These are phyloP conservation scores for Neopestalotiopsis sp. DNA, from an alignment of 2,329 filamentous ascomycete genomes.

Conservation along the genomic window DNA sequence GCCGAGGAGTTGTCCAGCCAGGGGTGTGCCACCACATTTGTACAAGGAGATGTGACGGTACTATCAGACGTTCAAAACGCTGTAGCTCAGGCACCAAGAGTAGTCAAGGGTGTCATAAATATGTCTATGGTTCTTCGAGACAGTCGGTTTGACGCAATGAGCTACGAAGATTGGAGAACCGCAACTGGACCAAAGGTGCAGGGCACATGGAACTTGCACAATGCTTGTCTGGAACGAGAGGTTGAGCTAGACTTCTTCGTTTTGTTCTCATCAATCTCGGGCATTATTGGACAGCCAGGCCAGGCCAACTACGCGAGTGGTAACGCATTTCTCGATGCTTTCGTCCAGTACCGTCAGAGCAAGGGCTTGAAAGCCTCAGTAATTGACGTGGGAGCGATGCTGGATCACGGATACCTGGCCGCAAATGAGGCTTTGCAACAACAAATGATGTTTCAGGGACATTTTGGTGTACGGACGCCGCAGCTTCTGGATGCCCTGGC, in stretches of 20 bases:
- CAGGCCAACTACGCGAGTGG: slow-evolving; percentile 38
- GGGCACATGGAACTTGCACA: slow-evolving; percentile 37
- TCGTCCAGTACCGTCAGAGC: slow-evolving; percentile 35
- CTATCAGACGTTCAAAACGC: neutral
- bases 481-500: too few relatives aligned
- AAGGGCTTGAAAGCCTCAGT: slow-evolving; percentile 37
- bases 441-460: too few relatives aligned
- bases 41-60: slow-evolving; percentile 1
- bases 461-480: too few relatives aligned
- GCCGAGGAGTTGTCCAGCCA: neutral
- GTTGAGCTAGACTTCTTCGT: slow-evolving; percentile 43
- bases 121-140: slow-evolving; percentile 33
- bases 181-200: slow-evolving; percentile 33
- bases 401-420: slow-evolving; percentile 40
- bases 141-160: slow-evolving; percentile 25
- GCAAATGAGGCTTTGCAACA: slow-evolving; percentile 18
- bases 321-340: slow-evolving; percentile 37
- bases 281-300: slow-evolving; percentile 29
- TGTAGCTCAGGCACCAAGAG: neutral
- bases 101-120: neutral
- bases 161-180: slow-evolving; percentile 26
- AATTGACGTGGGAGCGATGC: slow-evolving; percentile 42
- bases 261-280: slow-evolving; percentile 34
- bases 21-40: neutral
- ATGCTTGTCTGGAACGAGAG: slow-evolving; percentile 5